phyloP scores from a whole-genome alignment of 768 basidiomycete genomes.

The Naganishia antarctica region DNA sequence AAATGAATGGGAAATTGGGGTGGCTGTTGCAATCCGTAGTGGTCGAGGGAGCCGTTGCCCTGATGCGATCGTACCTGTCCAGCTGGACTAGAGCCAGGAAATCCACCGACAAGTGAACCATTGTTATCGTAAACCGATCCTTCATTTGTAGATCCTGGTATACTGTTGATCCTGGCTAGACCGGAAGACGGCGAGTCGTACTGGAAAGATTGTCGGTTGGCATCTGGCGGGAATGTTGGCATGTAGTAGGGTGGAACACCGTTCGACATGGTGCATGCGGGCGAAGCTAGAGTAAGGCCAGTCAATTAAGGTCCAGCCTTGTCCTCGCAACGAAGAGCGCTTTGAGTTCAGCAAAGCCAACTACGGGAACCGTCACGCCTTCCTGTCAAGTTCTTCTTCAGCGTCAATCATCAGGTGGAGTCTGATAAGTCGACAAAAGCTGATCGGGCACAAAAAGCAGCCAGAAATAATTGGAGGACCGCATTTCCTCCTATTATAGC shows the following conservation, averaged over 20 bases:
- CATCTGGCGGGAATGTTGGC: neutral
- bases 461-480: constrained; percentile 10
- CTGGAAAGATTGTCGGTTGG: constrained; percentile 8
- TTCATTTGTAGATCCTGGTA: neutral
- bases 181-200: neutral
- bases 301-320: too few species aligned
- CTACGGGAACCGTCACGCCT: too few species aligned
- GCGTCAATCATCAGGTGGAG: neutral
- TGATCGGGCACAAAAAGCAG: neutral
- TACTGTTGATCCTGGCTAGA: neutral
- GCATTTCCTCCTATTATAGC: neutral
- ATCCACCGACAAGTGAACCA: neutral
- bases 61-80: neutral
- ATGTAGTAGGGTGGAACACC: constrained; percentile 8
- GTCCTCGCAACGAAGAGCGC: too few species aligned
- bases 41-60: neutral
- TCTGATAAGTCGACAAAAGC: too few species aligned
- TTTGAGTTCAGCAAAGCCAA: too few species aligned
- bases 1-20: neutral
- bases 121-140: neutral
- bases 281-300: too few species aligned
- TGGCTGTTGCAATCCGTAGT: neutral
- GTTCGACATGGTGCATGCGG: constrained; percentile 1
- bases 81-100: neutral
- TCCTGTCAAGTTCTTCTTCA: neutral